phyloP scores from a whole-genome alignment of 192 early-diverging fungal genomes.

The Dissophora globulifera region DNA sequence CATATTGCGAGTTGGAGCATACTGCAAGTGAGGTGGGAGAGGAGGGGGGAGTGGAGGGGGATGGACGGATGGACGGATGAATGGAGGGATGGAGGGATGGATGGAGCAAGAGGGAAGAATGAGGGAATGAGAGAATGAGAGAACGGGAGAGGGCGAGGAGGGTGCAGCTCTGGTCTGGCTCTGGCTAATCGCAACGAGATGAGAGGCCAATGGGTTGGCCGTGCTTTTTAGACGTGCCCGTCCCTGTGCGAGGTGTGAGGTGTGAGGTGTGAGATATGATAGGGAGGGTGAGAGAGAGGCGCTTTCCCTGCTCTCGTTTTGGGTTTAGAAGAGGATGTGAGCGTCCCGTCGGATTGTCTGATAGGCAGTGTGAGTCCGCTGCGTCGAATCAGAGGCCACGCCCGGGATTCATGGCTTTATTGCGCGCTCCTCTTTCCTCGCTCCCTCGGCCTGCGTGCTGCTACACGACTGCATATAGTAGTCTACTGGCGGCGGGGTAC shows the following conservation, averaged over 20 bases:
- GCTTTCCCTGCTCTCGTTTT: not conserved
- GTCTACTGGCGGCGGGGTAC: no score
- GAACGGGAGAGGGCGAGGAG: not conserved
- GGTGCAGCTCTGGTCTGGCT: not conserved
- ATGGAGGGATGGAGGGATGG: not conserved
- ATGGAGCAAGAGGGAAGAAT: not conserved
- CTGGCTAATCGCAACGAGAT: not conserved
- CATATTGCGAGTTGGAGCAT: conserved; percentile 49
- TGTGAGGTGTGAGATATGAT: no score
- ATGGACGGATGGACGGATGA: not conserved
- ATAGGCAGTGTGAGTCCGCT: no score
- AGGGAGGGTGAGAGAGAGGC: not conserved
- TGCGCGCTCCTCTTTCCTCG: not conserved
- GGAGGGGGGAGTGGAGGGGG: not conserved
- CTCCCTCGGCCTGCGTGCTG: not conserved
- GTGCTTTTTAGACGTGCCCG: no score
- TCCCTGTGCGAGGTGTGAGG: no score
- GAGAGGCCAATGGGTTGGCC: not conserved
- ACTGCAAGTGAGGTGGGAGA: not conserved
- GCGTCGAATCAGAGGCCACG: conserved; percentile 1
- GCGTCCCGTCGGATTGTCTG: no score
- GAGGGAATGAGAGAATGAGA: not conserved
- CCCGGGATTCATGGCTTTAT: not conserved
- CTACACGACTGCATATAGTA: no score
- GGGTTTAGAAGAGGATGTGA: not conserved